Evolutionary conservation across 306 rosid species (phyloP).

Genomic region (Vachellia collinsii): DNA sequence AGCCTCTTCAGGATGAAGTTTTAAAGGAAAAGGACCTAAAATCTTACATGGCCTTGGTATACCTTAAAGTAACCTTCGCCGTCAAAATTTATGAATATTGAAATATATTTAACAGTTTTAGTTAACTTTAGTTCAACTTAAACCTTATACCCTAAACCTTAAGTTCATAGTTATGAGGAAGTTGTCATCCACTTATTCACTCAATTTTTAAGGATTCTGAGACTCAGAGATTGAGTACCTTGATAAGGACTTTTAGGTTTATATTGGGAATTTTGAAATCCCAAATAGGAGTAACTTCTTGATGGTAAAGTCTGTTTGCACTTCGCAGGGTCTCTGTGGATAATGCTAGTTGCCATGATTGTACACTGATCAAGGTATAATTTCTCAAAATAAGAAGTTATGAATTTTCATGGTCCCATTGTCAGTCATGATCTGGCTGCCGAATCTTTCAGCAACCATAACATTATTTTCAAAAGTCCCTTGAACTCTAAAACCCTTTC

Average conservation of each 20-base stretch:
- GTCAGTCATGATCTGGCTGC: constrained; percentile 14
- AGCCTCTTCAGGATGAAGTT: neutral
- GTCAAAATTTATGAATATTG: neutral
- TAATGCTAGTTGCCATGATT: constrained; percentile 66
- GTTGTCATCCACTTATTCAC: constrained; percentile 9
- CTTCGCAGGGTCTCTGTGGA: constrained; percentile 79
- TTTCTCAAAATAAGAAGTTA: constrained; percentile 28
- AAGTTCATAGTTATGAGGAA: constrained; percentile 8
- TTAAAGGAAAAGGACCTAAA: neutral
- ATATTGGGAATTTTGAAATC: constrained; percentile 33
- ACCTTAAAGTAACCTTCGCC: neutral
- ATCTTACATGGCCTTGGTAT: neutral
- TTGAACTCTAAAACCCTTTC: neutral
- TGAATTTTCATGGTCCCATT: constrained; percentile 26
- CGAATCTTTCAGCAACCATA: constrained; percentile 22
- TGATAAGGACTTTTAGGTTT: constrained; percentile 28
- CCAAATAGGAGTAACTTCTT: constrained; percentile 40
- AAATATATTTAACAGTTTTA: neutral
- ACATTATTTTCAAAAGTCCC: neutral
- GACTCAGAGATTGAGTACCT: constrained; percentile 12
- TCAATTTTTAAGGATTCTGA: constrained; percentile 31
- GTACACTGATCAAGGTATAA: constrained; percentile 75
- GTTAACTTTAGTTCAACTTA: neutral
- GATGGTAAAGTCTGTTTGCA: constrained; percentile 35
- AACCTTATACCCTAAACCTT: neutral